Conservation (phyloP, 768 basidiomycete species). For the Clavulina sp. region DNA sequence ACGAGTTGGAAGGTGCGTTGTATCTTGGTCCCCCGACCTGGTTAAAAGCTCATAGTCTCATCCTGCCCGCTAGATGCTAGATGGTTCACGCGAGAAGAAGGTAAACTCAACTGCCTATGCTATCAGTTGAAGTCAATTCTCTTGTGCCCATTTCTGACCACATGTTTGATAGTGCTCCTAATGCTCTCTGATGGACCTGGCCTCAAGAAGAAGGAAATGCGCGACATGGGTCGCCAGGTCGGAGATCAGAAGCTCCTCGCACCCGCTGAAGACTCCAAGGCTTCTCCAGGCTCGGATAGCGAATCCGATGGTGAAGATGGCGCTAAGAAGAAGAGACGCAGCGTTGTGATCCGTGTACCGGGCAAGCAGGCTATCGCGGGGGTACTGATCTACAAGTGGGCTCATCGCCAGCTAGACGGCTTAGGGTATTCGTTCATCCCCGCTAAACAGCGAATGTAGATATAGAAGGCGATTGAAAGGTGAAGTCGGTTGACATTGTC, state of each 20-base stretch:
- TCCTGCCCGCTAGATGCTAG: conserved; percentile 43
- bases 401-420: background rate
- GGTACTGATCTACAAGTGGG: background rate
- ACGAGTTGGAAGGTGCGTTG: conserved; percentile 71
- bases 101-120: no score
- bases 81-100: conserved; percentile 70
- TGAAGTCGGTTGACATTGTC: no score
- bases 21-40: background rate
- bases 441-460: no score
- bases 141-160: background rate
- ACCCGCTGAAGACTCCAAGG: background rate
- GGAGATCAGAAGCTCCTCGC: background rate
- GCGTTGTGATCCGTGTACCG: background rate
- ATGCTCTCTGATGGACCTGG: background rate
- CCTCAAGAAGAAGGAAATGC: background rate
- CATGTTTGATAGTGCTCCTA: background rate
- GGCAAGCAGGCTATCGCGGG: background rate
- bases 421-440: background rate
- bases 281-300: background rate
- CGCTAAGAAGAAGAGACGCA: background rate
- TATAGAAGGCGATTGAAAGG: no score
- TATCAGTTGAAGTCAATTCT: no score
- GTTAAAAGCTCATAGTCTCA: conserved; percentile 2
- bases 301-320: background rate
- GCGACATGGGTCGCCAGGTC: background rate